These are phyloP conservation scores for Candida loeiensis DNA, from an alignment of 805 yeast species.

Conservation along the genomic window DNA sequence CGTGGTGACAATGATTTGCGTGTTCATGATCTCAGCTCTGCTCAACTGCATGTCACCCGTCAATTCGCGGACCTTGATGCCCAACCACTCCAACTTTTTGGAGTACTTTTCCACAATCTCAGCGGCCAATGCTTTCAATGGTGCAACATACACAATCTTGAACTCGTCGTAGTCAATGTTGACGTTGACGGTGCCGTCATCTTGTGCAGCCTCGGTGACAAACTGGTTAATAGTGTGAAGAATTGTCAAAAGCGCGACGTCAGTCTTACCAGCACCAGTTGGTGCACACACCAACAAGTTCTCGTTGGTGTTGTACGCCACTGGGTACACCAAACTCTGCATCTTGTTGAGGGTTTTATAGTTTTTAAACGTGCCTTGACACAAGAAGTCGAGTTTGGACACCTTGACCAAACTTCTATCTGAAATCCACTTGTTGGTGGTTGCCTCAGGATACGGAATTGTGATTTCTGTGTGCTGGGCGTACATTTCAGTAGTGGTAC, in stretches of 20 bases:
- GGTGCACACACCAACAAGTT: slow-evolving; percentile 97
- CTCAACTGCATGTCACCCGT: slow-evolving; percentile 97
- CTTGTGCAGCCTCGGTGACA: slow-evolving; percentile 47
- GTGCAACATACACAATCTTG: slow-evolving; percentile 90
- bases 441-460: slow-evolving; percentile 69
- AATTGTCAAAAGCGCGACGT: slow-evolving; percentile 80
- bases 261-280: slow-evolving; percentile 97
- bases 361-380: slow-evolving; percentile 79
- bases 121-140: slow-evolving; percentile 90
- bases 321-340: slow-evolving; percentile 87
- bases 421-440: slow-evolving; percentile 39
- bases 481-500: slow-evolving; percentile 63
- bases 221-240: slow-evolving; percentile 75
- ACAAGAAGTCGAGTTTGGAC: slow-evolving; percentile 65
- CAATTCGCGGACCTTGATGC: slow-evolving; percentile 79
- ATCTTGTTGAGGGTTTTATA: slow-evolving; percentile 78
- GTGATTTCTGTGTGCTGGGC: slow-evolving; percentile 74
- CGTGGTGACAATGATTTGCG: slow-evolving; percentile 89
- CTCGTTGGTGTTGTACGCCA: slow-evolving; percentile 89
- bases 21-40: slow-evolving; percentile 68
- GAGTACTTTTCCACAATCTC: slow-evolving; percentile 92
- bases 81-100: slow-evolving; percentile 75
- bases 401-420: slow-evolving; percentile 53
- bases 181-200: slow-evolving; percentile 43
- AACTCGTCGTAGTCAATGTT: slow-evolving; percentile 80